Conservation (phyloP, 2,329 filamentous ascomycete genomes). For the Orbilia blumenaviensis region DNA sequence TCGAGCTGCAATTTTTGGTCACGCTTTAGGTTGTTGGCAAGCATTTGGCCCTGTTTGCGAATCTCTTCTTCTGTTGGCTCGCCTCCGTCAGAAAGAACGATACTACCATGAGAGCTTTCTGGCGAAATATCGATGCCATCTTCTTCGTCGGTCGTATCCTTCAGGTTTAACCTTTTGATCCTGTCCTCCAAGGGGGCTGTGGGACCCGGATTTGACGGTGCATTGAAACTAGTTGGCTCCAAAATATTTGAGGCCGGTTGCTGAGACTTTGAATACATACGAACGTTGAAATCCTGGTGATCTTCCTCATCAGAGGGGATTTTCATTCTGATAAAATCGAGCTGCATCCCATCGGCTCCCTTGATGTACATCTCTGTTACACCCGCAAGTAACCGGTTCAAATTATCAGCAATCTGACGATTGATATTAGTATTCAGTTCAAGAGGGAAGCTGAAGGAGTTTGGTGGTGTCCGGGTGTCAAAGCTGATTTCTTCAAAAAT, state of each 20-base stretch:
- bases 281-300: not conserved
- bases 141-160: not conserved
- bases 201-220: too few relatives aligned
- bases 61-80: constrained; percentile 16
- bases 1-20: constrained; percentile 12
- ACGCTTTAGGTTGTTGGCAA: constrained; percentile 10
- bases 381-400: constrained; percentile 3
- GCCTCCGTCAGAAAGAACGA: not conserved
- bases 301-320: not conserved
- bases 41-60: constrained; percentile 5
- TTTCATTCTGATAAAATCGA: constrained; percentile 35
- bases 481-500: constrained; percentile 30
- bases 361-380: constrained; percentile 42
- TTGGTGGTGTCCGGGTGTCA: not conserved
- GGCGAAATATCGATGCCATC: not conserved
- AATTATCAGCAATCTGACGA: constrained; percentile 18
- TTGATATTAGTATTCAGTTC: constrained; percentile 37
- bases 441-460: not conserved
- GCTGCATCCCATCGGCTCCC: constrained; percentile 31
- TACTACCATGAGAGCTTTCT: not conserved
- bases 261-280: not conserved
- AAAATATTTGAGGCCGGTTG: not conserved
- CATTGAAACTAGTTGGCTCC: too few relatives aligned
- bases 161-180: not conserved
- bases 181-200: not conserved